These are phyloP conservation scores for Papiliotrema nemorosa DNA, from an alignment of 1,284 basidiomycete genomes.

Conservation along the genomic window DNA sequence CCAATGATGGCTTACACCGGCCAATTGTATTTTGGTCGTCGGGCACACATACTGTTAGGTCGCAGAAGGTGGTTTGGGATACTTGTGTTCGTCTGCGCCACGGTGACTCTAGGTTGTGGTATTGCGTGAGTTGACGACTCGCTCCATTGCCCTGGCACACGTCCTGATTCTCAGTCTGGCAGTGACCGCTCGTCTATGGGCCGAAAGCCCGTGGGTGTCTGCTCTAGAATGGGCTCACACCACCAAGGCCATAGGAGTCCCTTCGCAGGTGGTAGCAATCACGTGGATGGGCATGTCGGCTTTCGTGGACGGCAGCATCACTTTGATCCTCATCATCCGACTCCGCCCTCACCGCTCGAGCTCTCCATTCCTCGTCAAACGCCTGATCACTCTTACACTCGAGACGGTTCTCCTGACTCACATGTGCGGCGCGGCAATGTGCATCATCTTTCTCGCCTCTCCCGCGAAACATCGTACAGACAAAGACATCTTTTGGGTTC, in stretches of 20 bases:
- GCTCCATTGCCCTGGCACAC: background rate
- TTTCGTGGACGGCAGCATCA: conserved; percentile 28
- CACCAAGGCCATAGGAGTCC: conserved; percentile 21
- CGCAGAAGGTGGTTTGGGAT: conserved; percentile 26
- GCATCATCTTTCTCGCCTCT: conserved; percentile 34
- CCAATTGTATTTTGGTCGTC: conserved; percentile 32
- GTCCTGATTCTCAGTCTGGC: conserved; percentile 21
- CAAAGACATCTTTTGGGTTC: conserved; percentile 31
- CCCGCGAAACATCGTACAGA: conserved; percentile 26
- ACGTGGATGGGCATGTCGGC: conserved; percentile 41
- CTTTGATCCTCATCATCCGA: conserved; percentile 20
- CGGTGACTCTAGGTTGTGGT: conserved; percentile 24
- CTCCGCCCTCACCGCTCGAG: conserved; percentile 11
- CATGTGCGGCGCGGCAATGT: conserved; percentile 32
- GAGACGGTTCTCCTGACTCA: conserved; percentile 40
- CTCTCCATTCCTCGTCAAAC: conserved; percentile 16
- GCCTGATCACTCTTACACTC: conserved; percentile 29
- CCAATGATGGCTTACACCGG: conserved; percentile 35
- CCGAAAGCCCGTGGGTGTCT: conserved; percentile 26
- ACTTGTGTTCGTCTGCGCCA: conserved; percentile 15
- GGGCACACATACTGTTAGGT: conserved; percentile 28
- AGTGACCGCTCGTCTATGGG: conserved; percentile 32
- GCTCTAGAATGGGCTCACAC: background rate
- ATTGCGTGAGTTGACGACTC: conserved; percentile 25
- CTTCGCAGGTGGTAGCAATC: conserved; percentile 37